Conservation (phyloP, 371 early-diverging fungal species). For the Mucor racemosus region DNA sequence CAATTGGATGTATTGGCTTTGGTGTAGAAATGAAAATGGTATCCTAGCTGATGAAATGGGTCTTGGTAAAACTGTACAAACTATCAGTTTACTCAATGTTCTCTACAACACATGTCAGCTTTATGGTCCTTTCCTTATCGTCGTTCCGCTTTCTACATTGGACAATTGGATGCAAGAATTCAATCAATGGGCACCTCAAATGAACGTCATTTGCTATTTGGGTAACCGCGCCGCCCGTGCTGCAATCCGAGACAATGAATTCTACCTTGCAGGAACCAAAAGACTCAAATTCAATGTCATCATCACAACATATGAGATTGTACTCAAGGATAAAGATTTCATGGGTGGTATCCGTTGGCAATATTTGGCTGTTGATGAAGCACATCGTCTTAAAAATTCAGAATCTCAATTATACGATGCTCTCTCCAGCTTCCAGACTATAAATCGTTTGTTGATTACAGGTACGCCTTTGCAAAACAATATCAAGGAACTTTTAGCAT, state of each 20-base stretch:
- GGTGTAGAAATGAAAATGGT: conserved; percentile 95
- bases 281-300: conserved; percentile 88
- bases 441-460: conserved; percentile 84
- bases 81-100: conserved; percentile 95
- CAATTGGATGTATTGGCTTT: conserved; percentile 99
- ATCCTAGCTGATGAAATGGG: conserved; percentile 96
- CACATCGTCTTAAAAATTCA: conserved; percentile 89
- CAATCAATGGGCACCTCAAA: conserved; percentile 91
- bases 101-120: conserved; percentile 84
- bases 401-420: conserved; percentile 89
- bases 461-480: conserved; percentile 93
- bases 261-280: conserved; percentile 64
- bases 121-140: conserved; percentile 95
- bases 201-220: conserved; percentile 90
- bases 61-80: conserved; percentile 99
- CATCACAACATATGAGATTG: conserved; percentile 95
- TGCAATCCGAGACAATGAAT: conserved; percentile 91
- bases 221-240: conserved; percentile 85
- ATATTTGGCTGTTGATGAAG: conserved; percentile 90
- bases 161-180: conserved; percentile 95
- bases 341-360: conserved; percentile 83
- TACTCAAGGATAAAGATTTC: conserved; percentile 86
- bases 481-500: conserved; percentile 81
- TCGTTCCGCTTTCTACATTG: conserved; percentile 95
- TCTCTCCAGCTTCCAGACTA: conserved; percentile 74